Base-by-base conservation (phyloP, 352 stramenopile species). In the Pythium insidiosum region DNA sequence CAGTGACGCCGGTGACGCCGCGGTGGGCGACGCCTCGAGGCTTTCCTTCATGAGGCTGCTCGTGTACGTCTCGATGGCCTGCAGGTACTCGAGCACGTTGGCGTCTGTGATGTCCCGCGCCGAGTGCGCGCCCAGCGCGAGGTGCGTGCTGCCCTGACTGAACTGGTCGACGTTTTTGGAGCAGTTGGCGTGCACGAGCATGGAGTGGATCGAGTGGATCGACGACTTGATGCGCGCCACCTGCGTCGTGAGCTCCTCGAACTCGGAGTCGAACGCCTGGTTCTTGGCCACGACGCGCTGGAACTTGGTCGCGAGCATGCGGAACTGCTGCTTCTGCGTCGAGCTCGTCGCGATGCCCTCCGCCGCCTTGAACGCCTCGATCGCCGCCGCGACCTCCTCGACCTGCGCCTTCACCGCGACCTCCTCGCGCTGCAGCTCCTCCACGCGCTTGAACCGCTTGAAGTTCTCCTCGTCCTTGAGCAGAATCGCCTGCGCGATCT, bases 61-160 rank as follows among this genome's bases (percentile, higher is more conserved):
- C 11, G 71, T 63, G 42, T 80, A 86, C 42, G 64, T 82, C 57
- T 89, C 74, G 30, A 89, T 81, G 13, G 67, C 74, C 43, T 86
- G 68, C n/a, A 88, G 60, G 26, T 81, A 87, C 46, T 86, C 77
- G 25, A 89, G 61, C 23, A 86, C 66, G 35, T 85, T 89, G 22
- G 66, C 43, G 30, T 86, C 72, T 0, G 69, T 82, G 22, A 82
- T 55, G 39, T 79, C 69, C 3, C 63, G 39, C 12, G 60, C 63
- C n/a, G 65, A 68, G 29, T 62, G 56, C 24, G 53, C 44, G 3
- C 48, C 56, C 2, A 66, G 33, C 16, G 53, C 39, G 19, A 60
- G 13, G n/a, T 58, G 58, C 1, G 56, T 48, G 10, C 44, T 61
- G 11, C 58, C 52, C 16, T 53, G 50, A 11, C 47, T 61, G 28